Evolutionary conservation across 495 filamentous ascomycete genomes (phyloP).

Genomic region (Pyrenula aspistea): DNA sequence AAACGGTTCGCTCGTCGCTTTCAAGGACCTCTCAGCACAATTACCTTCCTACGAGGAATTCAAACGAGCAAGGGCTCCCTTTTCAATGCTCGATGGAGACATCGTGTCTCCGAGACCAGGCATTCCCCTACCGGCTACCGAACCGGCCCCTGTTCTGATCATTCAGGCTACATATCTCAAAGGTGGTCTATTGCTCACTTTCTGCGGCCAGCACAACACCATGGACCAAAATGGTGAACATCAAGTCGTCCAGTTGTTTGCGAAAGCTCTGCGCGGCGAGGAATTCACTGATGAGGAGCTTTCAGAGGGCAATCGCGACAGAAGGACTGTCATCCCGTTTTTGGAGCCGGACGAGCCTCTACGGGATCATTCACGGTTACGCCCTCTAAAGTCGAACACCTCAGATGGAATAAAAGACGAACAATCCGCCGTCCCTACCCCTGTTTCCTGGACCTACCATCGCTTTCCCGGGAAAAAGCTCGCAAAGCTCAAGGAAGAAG

Average conservation of each 20-base stretch:
- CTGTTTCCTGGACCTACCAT: constrained; percentile 12
- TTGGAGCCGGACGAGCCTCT: constrained; percentile 15
- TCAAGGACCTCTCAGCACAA: constrained; percentile 13
- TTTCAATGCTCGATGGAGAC: constrained; percentile 16
- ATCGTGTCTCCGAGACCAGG: constrained; percentile 11
- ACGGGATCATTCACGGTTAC: constrained; percentile 20
- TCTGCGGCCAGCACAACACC: constrained; percentile 29
- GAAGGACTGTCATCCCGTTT: constrained; percentile 17
- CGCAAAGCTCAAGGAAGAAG: constrained; percentile 2
- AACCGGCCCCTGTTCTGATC: constrained; percentile 18
- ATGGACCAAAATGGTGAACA: constrained; percentile 25
- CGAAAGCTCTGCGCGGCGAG: constrained; percentile 14
- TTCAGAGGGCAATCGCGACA: constrained; percentile 21
- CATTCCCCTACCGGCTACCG: constrained; percentile 17
- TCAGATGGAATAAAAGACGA: neutral
- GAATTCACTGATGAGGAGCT: constrained; percentile 11
- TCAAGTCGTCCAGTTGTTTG: constrained; percentile 20
- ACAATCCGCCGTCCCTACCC: neutral
- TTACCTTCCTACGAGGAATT: constrained; percentile 16
- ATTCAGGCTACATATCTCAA: constrained; percentile 24
- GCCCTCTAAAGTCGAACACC: constrained; percentile 1
- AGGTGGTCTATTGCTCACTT: constrained; percentile 18
- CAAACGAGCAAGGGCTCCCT: constrained; percentile 9
- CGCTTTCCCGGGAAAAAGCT: constrained; percentile 11
- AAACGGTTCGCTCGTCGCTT: neutral